Conservation (phyloP, 805 yeast genomes). For the Scheffersomyces amazonensis region DNA sequence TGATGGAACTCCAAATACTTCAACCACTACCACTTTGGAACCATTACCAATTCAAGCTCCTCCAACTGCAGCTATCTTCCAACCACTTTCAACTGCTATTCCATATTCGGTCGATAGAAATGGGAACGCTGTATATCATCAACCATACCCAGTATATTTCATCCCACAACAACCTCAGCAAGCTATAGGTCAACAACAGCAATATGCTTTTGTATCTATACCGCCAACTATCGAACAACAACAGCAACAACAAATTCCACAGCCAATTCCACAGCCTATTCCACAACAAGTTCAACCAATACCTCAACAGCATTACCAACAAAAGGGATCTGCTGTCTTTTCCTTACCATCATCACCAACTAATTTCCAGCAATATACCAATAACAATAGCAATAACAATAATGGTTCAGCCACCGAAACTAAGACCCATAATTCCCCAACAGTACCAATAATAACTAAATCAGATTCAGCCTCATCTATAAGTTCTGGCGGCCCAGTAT, state of each 20-base stretch:
- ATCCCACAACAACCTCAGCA: conserved; percentile 25
- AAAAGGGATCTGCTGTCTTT: conserved; percentile 20
- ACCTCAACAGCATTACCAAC: conserved; percentile 9
- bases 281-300: conserved; percentile 3
- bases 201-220: not conserved
- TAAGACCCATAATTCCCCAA: conserved; percentile 2
- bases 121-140: conserved; percentile 30
- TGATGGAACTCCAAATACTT: not conserved
- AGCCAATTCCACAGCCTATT: conserved; percentile 9
- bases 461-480: conserved; percentile 27
- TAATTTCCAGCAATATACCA: conserved; percentile 6
- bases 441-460: conserved; percentile 13
- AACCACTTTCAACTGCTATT: conserved; percentile 11
- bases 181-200: conserved; percentile 7
- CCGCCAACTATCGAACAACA: conserved; percentile 3
- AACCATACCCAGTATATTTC: conserved; percentile 36
- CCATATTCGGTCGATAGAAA: conserved; percentile 29
- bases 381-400: conserved; percentile 5
- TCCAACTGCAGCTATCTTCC: conserved; percentile 1
- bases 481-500: conserved; percentile 19
- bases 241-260: conserved; percentile 8
- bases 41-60: not conserved
- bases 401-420: not conserved
- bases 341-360: conserved; percentile 31
- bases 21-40: not conserved